Evolutionary conservation across 2,329 filamentous ascomycete species (phyloP).

Genomic region (Trichoderma sp.): DNA sequence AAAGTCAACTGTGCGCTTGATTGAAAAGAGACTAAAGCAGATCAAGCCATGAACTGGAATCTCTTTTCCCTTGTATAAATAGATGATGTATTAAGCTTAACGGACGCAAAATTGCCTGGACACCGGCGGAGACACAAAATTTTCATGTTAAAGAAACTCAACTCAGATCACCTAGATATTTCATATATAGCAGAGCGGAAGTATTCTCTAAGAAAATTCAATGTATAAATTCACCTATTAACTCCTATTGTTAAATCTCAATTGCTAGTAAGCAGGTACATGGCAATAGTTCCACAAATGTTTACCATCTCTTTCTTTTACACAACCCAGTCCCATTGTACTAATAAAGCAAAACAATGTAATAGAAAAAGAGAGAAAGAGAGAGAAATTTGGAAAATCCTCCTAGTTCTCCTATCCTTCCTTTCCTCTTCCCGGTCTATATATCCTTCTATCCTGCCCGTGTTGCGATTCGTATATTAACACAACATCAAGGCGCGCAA

Average conservation of each 20-base stretch:
- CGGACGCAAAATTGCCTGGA: not conserved
- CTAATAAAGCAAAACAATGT: not conserved
- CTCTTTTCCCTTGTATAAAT: slow-evolving; percentile 4
- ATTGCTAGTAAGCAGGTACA: slow-evolving; percentile 1
- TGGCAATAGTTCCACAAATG: not conserved
- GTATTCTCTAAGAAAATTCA: not conserved
- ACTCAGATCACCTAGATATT: slow-evolving; percentile 8
- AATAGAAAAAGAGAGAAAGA: not conserved
- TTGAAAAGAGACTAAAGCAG: slow-evolving; percentile 54
- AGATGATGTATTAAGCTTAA: not conserved
- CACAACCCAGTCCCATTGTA: not conserved
- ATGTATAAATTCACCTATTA: slow-evolving; percentile 6
- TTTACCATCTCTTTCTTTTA: not conserved
- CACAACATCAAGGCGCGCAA: slow-evolving; percentile 34
- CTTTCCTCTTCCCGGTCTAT: slow-evolving; percentile 2
- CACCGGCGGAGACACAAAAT: not conserved
- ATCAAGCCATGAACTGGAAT: slow-evolving; percentile 22
- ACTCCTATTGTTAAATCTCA: slow-evolving; percentile 12
- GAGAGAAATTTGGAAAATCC: not conserved
- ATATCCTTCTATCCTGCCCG: slow-evolving; percentile 2
- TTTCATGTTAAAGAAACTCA: slow-evolving; percentile 14
- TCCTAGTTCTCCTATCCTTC: not conserved
- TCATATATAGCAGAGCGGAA: not conserved
- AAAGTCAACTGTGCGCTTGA: slow-evolving; percentile 60
- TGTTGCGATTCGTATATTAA: slow-evolving; percentile 39